Base-by-base conservation (phyloP, 192 early-diverging fungal species). In the Bifiguratus adelaidae region DNA sequence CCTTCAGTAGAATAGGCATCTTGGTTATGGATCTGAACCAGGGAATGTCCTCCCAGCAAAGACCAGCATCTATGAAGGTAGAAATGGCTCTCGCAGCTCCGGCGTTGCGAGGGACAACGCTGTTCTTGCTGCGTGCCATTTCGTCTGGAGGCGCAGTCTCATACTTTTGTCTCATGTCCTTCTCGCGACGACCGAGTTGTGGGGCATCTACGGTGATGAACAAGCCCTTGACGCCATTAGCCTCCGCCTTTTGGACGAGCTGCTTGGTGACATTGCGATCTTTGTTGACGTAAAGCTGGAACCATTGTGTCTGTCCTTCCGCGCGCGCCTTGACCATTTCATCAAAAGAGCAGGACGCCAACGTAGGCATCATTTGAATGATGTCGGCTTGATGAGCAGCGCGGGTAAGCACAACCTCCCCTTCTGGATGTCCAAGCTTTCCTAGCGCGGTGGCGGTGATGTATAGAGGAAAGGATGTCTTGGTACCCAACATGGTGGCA, bases 1-100 rank as follows among this genome's bases (percentile, higher is more conserved):
- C 96, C 66, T 99, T 99, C 34, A 96, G 73, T 3, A 94, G 63
- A 26, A 99, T 82, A 12, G 92, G 92, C 67, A 97, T 59, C 16
- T 62, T 58, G 1, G 92, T 92, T 42, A 91, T 88, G 15, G 77
- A 74, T 47, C 65, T 70, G 34, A 99, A 79, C 93, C 93, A 96
- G 6, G 70, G 50, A 23, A 99, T 71, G 48, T 95, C 92, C 7
- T 73, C 69, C 95, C 95, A 99, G 46, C 65, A 79, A 28, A 99
- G 60, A 8, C 69, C 61, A 25, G 88, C 68, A 63, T 99, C 95
- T 38, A 92, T 92, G 52, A 87, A 89, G 4, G 60, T 47, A 23
- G 71, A 72, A 22, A 92, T 88, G 29, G 85, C 81, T 25, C 70
- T 48, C 2, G 83, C 80, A 13, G 80, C 82, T 15, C 80, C 81